phyloP scores from a whole-genome alignment of 2,329 filamentous ascomycete species.

The Pseudophaeomoniella oleicola region DNA sequence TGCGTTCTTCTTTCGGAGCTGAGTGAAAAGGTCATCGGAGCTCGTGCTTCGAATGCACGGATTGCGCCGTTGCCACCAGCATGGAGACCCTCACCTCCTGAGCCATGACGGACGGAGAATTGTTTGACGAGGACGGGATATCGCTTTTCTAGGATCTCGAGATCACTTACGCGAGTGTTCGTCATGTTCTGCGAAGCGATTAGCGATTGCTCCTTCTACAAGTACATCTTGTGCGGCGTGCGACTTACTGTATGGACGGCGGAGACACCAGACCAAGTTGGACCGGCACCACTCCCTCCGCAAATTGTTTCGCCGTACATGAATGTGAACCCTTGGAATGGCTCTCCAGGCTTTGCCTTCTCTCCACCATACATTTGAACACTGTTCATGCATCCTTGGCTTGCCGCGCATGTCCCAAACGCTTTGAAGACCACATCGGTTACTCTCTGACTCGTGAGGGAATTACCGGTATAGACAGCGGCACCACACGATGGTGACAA shows the following conservation, averaged over 20 bases:
- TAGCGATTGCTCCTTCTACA: no score
- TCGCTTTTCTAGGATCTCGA: conserved; percentile 62
- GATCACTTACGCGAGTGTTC: conserved; percentile 70
- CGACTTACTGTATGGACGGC: conserved; percentile 60
- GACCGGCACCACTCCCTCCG: conserved; percentile 60
- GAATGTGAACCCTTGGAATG: conserved; percentile 48
- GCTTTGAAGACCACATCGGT: conserved; percentile 19
- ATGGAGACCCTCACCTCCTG: conserved; percentile 51
- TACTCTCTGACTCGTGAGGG: conserved; percentile 15
- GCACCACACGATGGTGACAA: conserved; percentile 15
- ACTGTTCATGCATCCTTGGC: conserved; percentile 16
- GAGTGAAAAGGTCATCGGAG: conserved; percentile 51
- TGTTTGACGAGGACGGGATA: conserved; percentile 61
- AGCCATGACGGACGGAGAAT: conserved; percentile 50
- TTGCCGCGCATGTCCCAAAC: conserved; percentile 13
- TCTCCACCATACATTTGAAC: conserved; percentile 13
- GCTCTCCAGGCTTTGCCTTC: conserved; percentile 16
- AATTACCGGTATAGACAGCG: conserved; percentile 14
- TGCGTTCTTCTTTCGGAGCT: conserved; percentile 12
- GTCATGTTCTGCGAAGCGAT: conserved; percentile 78
- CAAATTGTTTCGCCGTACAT: conserved; percentile 68
- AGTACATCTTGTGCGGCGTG: no score
- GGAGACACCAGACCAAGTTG: conserved; percentile 56
- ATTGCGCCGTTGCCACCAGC: conserved; percentile 61
- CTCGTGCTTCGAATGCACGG: conserved; percentile 67